A percentile compares a stretch with the other conserved stretches of the same genome.
These are phyloP conservation scores for Epichloe glyceriae DNA, from an alignment of 2,329 filamentous ascomycete species.

Conservation along the genomic window DNA sequence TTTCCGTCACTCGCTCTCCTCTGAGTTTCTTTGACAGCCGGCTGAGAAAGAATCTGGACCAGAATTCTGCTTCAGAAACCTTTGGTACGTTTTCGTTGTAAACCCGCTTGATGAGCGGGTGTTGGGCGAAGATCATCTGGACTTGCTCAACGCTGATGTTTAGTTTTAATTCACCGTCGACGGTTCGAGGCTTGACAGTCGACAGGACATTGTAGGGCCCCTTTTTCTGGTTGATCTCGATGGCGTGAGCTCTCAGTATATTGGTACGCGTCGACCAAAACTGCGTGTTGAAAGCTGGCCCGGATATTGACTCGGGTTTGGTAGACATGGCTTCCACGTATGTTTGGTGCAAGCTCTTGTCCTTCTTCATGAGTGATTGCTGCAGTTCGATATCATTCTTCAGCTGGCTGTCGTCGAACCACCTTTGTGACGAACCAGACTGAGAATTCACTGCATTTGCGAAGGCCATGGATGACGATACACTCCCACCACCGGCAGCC, in stretches of 20 bases:
- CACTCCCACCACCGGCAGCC: conserved; percentile 24
- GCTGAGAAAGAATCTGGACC: conserved; percentile 88
- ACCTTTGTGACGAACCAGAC: conserved; percentile 39
- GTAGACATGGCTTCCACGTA: conserved; percentile 75
- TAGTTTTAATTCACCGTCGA: conserved; percentile 50
- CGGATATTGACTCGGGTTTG: conserved; percentile 73
- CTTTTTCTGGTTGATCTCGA: conserved; percentile 73
- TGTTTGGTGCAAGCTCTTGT: conserved; percentile 62
- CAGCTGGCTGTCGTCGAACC: conserved; percentile 72
- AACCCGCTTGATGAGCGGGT: conserved; percentile 77
- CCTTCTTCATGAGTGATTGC: conserved; percentile 74
- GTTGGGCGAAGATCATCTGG: conserved; percentile 82
- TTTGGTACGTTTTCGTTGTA: conserved; percentile 90
- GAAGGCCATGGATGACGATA: conserved; percentile 63
- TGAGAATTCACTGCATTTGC: conserved; percentile 53
- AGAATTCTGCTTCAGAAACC: conserved; percentile 69
- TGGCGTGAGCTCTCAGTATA: conserved; percentile 77
- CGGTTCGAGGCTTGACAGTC: conserved; percentile 57
- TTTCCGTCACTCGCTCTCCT: conserved; percentile 72
- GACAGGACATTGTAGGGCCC: conserved; percentile 92
- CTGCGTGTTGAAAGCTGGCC: conserved; percentile 72
- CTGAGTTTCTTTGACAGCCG: conserved; percentile 81
- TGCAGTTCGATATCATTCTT: conserved; percentile 72
- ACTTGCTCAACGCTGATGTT: conserved; percentile 88
- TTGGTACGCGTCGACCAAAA: conserved; percentile 90